Evolutionary conservation across 2,329 filamentous ascomycete species (phyloP).

Genomic region (Tothia fuscella): DNA sequence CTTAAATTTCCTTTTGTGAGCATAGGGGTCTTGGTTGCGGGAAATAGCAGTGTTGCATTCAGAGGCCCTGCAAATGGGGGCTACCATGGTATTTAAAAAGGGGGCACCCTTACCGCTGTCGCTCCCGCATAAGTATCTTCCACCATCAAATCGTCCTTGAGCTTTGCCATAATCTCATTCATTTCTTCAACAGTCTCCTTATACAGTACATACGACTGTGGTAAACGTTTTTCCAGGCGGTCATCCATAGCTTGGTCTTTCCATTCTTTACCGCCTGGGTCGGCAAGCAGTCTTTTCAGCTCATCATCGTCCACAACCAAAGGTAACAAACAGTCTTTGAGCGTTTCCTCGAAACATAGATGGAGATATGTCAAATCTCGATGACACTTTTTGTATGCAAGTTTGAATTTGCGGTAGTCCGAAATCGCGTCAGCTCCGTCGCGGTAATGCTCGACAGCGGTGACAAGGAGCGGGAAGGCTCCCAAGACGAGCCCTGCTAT

Average conservation of each 20-base stretch:
- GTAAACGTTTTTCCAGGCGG: conserved; percentile 15
- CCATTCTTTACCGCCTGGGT: conserved; percentile 17
- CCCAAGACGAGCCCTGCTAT: conserved; percentile 21
- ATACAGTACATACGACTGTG: conserved; percentile 16
- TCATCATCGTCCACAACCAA: conserved; percentile 18
- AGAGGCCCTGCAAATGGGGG: no score
- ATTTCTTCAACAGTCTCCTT: conserved; percentile 17
- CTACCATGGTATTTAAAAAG: background rate
- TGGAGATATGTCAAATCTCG: no score
- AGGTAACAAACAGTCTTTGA: conserved; percentile 19
- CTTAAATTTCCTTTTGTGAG: no score
- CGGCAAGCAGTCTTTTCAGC: conserved; percentile 14
- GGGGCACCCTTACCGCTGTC: conserved; percentile 13
- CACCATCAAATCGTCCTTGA: conserved; percentile 15
- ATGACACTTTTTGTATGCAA: conserved; percentile 18
- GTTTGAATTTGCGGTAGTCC: conserved; percentile 19
- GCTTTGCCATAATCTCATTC: conserved; percentile 14
- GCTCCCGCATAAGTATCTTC: no score
- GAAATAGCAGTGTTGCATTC: no score
- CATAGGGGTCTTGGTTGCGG: no score
- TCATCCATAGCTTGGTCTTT: conserved; percentile 14
- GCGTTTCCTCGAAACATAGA: conserved; percentile 16
- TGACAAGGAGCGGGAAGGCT: conserved; percentile 20
- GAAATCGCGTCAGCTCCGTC: conserved; percentile 15
- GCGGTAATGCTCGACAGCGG: conserved; percentile 19